These are phyloP conservation scores for Sphagnum contortum DNA, from an alignment of 225 moss, liverwort and hornwort genomes.

Conservation along the genomic window DNA sequence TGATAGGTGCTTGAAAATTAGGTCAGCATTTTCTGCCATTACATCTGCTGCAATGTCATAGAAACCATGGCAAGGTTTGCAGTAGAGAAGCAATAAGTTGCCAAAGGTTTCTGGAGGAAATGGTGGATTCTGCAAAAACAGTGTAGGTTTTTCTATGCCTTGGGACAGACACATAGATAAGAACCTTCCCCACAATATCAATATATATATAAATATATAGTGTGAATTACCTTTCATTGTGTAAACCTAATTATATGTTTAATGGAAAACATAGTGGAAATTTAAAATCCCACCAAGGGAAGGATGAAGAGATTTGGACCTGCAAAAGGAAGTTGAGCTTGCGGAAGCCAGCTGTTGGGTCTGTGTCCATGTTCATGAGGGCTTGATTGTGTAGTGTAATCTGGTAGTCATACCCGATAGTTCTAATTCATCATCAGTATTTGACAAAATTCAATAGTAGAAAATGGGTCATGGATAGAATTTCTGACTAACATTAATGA, in stretches of 20 bases:
- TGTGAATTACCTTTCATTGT: neutral
- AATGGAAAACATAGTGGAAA: too few species aligned
- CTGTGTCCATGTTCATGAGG: slow-evolving; percentile 50
- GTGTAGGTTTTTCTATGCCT: too few species aligned
- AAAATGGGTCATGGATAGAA: too few species aligned
- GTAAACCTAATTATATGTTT: too few species aligned
- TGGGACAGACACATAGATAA: neutral
- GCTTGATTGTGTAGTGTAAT: slow-evolving; percentile 89
- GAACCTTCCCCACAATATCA: neutral
- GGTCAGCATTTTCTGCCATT: slow-evolving; percentile 74
- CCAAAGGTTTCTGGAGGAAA: slow-evolving; percentile 74
- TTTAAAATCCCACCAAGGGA: neutral
- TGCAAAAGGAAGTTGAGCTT: slow-evolving; percentile 82
- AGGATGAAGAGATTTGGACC: slow-evolving; percentile 17
- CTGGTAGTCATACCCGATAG: slow-evolving; percentile 9
- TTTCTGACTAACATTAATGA: too few species aligned
- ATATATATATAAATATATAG: neutral
- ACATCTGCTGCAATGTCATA: slow-evolving; percentile 82
- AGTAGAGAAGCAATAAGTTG: slow-evolving; percentile 67
- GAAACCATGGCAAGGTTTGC: slow-evolving; percentile 59
- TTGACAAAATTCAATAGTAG: neutral
- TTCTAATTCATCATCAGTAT: neutral
- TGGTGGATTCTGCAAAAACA: slow-evolving; percentile 40
- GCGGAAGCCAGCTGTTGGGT: slow-evolving; percentile 53
- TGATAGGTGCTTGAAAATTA: slow-evolving; percentile 56